These are phyloP conservation scores for Microthlaspi erraticum DNA, from an alignment of 345 rosid species.

Conservation along the genomic window DNA sequence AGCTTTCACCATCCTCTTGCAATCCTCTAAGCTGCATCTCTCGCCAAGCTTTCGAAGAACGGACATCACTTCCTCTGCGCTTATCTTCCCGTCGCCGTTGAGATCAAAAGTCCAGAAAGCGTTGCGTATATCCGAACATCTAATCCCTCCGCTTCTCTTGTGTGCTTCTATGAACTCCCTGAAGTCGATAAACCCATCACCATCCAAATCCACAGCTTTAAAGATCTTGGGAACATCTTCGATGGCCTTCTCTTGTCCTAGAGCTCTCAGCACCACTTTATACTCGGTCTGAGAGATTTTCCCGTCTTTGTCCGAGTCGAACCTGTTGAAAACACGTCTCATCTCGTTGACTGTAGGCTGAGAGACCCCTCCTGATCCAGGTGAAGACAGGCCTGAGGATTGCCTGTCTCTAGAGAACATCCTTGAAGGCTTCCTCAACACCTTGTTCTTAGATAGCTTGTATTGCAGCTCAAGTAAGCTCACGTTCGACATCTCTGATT, in stretches of 20 bases:
- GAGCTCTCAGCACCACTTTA: conserved; percentile 66
- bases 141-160: conserved; percentile 65
- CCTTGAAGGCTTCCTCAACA: conserved; percentile 64
- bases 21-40: conserved; percentile 72
- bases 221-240: conserved; percentile 71
- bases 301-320: conserved; percentile 81
- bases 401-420: conserved; percentile 65
- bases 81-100: conserved; percentile 78
- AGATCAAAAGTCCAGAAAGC: conserved; percentile 72
- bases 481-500: conserved; percentile 51
- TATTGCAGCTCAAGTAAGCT: conserved; percentile 75
- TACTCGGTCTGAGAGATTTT: conserved; percentile 83
- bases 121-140: conserved; percentile 55
- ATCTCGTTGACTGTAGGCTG: conserved; percentile 68
- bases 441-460: conserved; percentile 68
- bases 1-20: conserved; percentile 79
- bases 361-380: conserved; percentile 36
- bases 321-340: conserved; percentile 72
- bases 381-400: conserved; percentile 49
- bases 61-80: conserved; percentile 75
- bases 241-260: conserved; percentile 53
- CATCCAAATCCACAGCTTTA: conserved; percentile 67
- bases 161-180: conserved; percentile 75
- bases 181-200: conserved; percentile 87
- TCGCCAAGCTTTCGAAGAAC: conserved; percentile 78